Percentiles rank a stretch among this genome's conserved stretches.
Evolutionary conservation across 2,329 filamentous ascomycete species (phyloP).

Genomic region (Neofusicoccum sp.): DNA sequence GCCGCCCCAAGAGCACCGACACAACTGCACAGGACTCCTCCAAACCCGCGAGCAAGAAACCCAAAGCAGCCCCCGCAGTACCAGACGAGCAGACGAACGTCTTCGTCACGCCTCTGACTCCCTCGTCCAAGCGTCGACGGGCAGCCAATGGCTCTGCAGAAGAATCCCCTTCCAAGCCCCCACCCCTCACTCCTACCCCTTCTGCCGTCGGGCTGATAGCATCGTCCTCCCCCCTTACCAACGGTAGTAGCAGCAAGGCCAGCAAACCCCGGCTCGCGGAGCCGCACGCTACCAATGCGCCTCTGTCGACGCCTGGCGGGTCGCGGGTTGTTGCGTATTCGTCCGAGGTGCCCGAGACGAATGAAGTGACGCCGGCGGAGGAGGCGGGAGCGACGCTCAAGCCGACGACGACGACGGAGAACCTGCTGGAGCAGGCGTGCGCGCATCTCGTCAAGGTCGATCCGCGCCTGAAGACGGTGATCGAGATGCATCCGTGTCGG

Average conservation of each 20-base stretch:
- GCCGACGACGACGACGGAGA: conserved; percentile 62
- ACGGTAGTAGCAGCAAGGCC: conserved; percentile 23
- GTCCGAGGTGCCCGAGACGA: not conserved
- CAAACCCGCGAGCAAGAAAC: not conserved
- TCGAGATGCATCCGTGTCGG: conserved; percentile 72
- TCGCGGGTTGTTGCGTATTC: conserved; percentile 57
- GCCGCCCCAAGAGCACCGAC: conserved; percentile 1
- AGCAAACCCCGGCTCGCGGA: conserved; percentile 55
- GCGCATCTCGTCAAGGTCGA: conserved; percentile 73
- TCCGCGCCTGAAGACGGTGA: conserved; percentile 65
- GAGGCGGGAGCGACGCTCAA: conserved; percentile 26
- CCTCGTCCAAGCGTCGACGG: not conserved
- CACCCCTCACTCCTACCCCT: conserved; percentile 36
- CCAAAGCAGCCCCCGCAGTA: not conserved
- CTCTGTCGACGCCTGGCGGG: conserved; percentile 68
- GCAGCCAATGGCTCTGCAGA: conserved; percentile 32
- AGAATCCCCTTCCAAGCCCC: not conserved
- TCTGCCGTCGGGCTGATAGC: conserved; percentile 49
- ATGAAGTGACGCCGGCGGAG: not conserved
- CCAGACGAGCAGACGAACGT: conserved; percentile 23
- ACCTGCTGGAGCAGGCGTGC: conserved; percentile 71
- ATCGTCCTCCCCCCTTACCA: conserved; percentile 27
- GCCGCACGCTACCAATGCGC: conserved; percentile 65
- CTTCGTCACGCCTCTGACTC: not conserved
- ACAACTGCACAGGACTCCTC: not conserved